phyloP scores from a whole-genome alignment of 768 basidiomycete species.

The Candolleomyces efflorescens region DNA sequence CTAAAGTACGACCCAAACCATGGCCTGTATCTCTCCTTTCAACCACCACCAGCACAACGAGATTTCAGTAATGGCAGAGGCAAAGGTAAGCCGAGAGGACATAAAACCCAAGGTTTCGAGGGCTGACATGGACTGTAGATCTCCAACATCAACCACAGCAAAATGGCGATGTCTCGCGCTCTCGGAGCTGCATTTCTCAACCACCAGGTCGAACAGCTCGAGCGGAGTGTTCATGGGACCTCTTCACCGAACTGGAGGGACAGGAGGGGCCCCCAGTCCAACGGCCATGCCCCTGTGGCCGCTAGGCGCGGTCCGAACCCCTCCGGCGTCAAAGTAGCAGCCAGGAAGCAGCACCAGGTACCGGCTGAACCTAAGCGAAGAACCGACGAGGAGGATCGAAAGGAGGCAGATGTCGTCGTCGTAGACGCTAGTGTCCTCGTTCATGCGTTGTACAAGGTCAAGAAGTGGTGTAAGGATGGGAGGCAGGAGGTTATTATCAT shows the following conservation, averaged over 20 bases:
- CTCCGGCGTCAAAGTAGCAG: conserved; percentile 27
- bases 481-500: conserved; percentile 76
- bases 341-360: conserved; percentile 24
- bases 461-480: conserved; percentile 77
- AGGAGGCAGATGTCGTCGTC: conserved; percentile 69
- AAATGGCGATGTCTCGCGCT: conserved; percentile 80
- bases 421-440: conserved; percentile 82
- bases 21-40: neutral
- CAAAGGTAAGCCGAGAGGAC: conserved; percentile 20
- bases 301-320: conserved; percentile 29
- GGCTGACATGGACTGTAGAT: conserved; percentile 10
- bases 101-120: neutral
- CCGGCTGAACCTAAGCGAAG: conserved; percentile 20
- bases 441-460: conserved; percentile 72
- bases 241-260: conserved; percentile 63
- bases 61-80: conserved; percentile 24
- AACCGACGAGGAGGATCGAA: conserved; percentile 27
- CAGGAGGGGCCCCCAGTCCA: conserved; percentile 22
- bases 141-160: conserved; percentile 38
- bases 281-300: conserved; percentile 12
- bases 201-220: conserved; percentile 86
- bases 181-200: conserved; percentile 84
- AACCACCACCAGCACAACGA: conserved; percentile 7
- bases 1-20: too few species aligned
- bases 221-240: conserved; percentile 62